A percentile compares a stretch with the other conserved stretches of the same genome.
phyloP scores from a whole-genome alignment of 768 basidiomycete species.

The Butyriboletus loyo region DNA sequence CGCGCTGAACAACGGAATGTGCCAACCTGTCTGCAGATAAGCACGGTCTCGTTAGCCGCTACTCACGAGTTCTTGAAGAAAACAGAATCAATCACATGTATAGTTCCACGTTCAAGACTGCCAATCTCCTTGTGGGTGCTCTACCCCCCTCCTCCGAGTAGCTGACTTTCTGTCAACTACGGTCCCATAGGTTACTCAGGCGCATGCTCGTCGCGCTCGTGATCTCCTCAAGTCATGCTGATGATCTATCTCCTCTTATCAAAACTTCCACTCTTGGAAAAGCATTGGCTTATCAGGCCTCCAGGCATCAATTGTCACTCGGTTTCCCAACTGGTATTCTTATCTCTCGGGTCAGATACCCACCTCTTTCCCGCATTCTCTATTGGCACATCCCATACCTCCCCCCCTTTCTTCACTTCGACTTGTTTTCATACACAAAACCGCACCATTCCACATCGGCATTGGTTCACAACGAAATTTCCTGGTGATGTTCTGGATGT shows the following conservation, averaged over 20 bases:
- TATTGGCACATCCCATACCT: background rate
- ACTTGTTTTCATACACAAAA: background rate
- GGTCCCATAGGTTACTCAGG: constrained; percentile 50
- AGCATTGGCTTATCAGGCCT: background rate
- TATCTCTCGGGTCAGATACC: constrained; percentile 20
- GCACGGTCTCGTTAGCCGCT: constrained; percentile 73
- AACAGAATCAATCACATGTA: constrained; percentile 83
- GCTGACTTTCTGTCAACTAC: background rate
- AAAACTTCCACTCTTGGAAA: constrained; percentile 3
- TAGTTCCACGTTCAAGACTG: constrained; percentile 79
- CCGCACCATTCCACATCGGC: background rate
- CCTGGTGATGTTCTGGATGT: background rate
- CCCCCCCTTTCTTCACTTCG: background rate
- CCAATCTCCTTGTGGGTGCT: constrained; percentile 62
- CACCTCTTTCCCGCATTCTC: constrained; percentile 1
- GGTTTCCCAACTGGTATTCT: constrained; percentile 1
- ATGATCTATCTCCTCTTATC: constrained; percentile 9
- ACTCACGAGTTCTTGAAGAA: constrained; percentile 68
- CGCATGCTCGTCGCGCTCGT: constrained; percentile 53
- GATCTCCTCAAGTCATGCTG: constrained; percentile 57
- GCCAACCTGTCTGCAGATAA: constrained; percentile 48
- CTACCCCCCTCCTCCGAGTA: constrained; percentile 15
- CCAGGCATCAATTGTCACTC: background rate
- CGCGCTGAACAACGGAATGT: constrained; percentile 2
- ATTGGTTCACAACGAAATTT: constrained; percentile 8